Conservation (phyloP, 208 protist genomes). For the Angomonas deanei region DNA sequence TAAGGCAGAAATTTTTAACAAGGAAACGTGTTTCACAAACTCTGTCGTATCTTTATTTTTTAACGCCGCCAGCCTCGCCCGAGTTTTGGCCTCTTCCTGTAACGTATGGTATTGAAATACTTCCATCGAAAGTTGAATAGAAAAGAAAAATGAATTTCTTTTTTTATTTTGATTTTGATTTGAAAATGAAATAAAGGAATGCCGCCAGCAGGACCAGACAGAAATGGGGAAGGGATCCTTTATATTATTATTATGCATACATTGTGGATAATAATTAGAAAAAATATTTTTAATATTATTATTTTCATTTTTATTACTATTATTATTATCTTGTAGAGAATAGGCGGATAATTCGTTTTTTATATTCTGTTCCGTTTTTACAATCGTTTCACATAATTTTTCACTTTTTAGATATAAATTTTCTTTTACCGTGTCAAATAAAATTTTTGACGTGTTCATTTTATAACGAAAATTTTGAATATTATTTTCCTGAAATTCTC, state of each 20-base stretch:
- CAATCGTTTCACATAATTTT: background rate
- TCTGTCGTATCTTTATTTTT: conserved; percentile 34
- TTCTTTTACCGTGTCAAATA: background rate
- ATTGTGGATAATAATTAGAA: too few species aligned
- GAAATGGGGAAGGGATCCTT: too few species aligned
- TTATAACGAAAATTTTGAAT: background rate
- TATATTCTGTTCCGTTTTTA: background rate
- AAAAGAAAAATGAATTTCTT: conserved; percentile 7
- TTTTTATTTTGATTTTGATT: background rate
- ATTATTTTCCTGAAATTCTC: background rate
- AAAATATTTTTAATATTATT: background rate
- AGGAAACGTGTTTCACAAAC: conserved; percentile 40
- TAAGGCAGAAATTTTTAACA: conserved; percentile 45
- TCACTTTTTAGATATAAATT: background rate
- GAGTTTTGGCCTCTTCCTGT: conserved; percentile 31
- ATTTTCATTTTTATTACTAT: background rate
- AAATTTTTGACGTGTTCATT: background rate
- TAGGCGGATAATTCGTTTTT: background rate
- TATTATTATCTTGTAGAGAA: background rate
- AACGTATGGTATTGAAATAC: conserved; percentile 33
- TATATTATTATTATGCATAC: too few species aligned
- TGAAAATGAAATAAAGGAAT: background rate
- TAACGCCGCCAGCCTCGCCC: conserved; percentile 34
- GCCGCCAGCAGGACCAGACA: too few species aligned
- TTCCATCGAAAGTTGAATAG: conserved; percentile 19